Base-by-base conservation (phyloP, 2,329 filamentous ascomycete genomes). In the Nemania sp. region DNA sequence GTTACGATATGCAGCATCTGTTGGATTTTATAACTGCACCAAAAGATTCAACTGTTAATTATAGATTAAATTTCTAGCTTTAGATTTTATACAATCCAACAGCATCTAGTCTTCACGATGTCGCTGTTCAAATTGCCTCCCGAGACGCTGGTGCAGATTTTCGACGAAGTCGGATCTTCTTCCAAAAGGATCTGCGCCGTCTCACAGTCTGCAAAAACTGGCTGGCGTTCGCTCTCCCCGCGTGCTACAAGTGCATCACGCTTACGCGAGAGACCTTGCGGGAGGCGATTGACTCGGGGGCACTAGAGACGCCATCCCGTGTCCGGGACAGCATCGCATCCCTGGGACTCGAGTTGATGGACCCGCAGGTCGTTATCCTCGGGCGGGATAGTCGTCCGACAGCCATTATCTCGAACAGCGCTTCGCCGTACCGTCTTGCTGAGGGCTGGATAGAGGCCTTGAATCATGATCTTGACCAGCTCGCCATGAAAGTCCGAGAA, bases 131-230 rank as follows among this genome's bases (percentile, higher is more conserved):
- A 14, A 20, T 39, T 51, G 33, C 53, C 53, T 20, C 41, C 53
- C 3, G 53, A 56, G 36, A 52, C 24, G 19, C 23, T 56, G 19
- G 33, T 22, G 17, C 43, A 51, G n/a, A 56, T 56, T 8, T 51
- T 56, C 20, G 47, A 52, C 20, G 1, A 47, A 2, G 17, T 56
- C 42, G 40, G 51, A n/a, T 45, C 51, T 54, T 48, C 31, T 54
- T 54, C 30, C 34, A 7, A 14, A 20, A 49, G 28, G 51, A 54
- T 36, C 31, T 54, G 19, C 30, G 44, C 20, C 51, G 51, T 22
- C 51, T 54, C 19, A 54, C 51, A 20, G 20, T 56, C 28, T 51
- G 53, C 37, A 56, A 48, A 47, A 34, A 36, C 11, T 56, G 53
- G 53, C 40, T 52, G 4, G 28, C 39, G 20, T 56, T 52, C 33